Conservation (phyloP, 2,329 filamentous ascomycete genomes). For the Colletotrichum trifolii region DNA sequence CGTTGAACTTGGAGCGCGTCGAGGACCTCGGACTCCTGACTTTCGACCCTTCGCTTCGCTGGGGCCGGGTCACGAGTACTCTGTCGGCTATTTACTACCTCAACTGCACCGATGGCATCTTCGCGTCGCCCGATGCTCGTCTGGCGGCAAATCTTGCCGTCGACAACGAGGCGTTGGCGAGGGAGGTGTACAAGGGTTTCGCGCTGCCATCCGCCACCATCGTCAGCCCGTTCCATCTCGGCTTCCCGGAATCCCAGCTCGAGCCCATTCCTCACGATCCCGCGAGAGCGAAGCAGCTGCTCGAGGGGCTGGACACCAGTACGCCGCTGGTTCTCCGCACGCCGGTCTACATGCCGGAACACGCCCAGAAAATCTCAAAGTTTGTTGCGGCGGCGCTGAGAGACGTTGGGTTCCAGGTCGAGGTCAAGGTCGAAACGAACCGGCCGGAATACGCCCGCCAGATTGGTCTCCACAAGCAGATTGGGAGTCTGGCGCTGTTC, state of each 20-base stretch:
- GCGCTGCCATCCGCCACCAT: constrained; percentile 10
- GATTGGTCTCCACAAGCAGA: constrained; percentile 21
- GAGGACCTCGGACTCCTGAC: constrained; percentile 5
- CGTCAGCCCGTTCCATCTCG: constrained; percentile 16
- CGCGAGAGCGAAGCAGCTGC: neutral
- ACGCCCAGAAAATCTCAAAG: constrained; percentile 16
- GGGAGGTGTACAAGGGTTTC: constrained; percentile 18
- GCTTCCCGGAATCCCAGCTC: constrained; percentile 2
- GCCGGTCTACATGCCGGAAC: constrained; percentile 22
- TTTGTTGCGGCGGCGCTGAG: constrained; percentile 13
- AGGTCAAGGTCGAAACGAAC: constrained; percentile 15
- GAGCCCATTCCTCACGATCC: constrained; percentile 3
- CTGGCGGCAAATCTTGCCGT: constrained; percentile 12
- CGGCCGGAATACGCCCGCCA: constrained; percentile 21
- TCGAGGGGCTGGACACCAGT: neutral
- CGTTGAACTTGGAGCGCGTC: constrained; percentile 17
- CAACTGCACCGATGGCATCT: constrained; percentile 21
- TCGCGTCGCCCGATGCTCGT: constrained; percentile 6
- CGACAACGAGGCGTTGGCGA: constrained; percentile 12
- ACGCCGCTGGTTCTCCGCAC: neutral
- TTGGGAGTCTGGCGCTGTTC: constrained; percentile 12
- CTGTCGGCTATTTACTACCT: constrained; percentile 27
- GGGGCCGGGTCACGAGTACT: constrained; percentile 16
- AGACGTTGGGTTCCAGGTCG: neutral
- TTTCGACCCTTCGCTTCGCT: constrained; percentile 3